Conservation (phyloP, 2,329 filamentous ascomycete species). For the Pseudogymnoascus destructans region DNA sequence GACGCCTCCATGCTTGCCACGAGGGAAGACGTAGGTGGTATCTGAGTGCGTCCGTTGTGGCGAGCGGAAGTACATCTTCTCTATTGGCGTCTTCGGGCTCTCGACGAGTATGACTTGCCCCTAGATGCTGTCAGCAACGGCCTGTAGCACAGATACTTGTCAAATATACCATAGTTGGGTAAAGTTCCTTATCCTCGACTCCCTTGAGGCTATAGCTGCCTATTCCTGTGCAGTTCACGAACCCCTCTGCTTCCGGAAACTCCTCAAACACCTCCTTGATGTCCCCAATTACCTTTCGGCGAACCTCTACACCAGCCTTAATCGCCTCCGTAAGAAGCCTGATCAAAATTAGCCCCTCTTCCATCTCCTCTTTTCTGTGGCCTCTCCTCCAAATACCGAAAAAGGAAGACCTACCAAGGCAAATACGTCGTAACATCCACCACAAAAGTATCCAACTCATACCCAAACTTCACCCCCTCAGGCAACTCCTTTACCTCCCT, state of each 20-base stretch:
- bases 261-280: conserved; percentile 13
- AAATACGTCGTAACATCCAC: conserved; percentile 29
- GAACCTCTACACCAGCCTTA: conserved; percentile 15
- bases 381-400: neutral
- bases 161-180: conserved; percentile 21
- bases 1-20: conserved; percentile 27
- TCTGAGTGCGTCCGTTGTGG: conserved; percentile 31
- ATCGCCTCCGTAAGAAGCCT: conserved; percentile 24
- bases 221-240: conserved; percentile 22
- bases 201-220: conserved; percentile 20
- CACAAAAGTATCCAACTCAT: conserved; percentile 28
- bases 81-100: conserved; percentile 27
- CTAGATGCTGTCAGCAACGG: conserved; percentile 8
- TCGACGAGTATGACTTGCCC: conserved; percentile 27
- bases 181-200: conserved; percentile 22
- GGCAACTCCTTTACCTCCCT: conserved; percentile 26
- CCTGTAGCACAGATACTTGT: neutral
- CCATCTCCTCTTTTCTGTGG: neutral
- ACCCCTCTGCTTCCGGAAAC: conserved; percentile 12
- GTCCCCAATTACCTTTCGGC: conserved; percentile 12
- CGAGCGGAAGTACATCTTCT: conserved; percentile 31
- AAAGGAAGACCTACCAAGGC: conserved; percentile 22
- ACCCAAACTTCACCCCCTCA: conserved; percentile 26
- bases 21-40: conserved; percentile 33
- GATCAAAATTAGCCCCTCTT: neutral